Base-by-base conservation (phyloP, 1,284 basidiomycete species). In the Apiotrichum akiyoshidainum region DNA sequence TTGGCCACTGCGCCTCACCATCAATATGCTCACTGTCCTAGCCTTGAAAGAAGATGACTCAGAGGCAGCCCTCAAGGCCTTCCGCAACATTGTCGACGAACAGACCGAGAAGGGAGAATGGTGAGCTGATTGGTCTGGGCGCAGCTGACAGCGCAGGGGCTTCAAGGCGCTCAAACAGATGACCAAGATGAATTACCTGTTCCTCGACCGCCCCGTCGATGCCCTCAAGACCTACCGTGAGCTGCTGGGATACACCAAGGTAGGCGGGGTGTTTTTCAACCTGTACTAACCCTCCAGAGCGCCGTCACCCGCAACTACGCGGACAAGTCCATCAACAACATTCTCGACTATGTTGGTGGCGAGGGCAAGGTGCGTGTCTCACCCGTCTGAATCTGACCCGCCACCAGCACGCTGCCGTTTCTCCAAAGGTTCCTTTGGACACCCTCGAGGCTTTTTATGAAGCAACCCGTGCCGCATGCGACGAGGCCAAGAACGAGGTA, bases 161-260 rank as follows among this genome's bases (percentile, higher is more conserved):
- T 99, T 99, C 85, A 99, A 99, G 75, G 90, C 94, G 8, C 83
- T 99, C 57, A 99, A 99, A 71, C 96, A 99, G 71, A 91, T 90
- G 68, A 98, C 94, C 22, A 99, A 99, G 78, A 82, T 98, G 57
- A 85, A 95, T 59, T 99, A 90, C 75, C 83, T 93, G 49, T 81
- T 81, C 13, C 83, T 94, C 40, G 84, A 85, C 60, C 82, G 88
- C 66, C 92, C 92, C 42, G 83, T 84, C 26, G 88, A 94, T 52
- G 95, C 96, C 0, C 80, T 99, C 50, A 80, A 85, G 71, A 89
- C 92, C 7, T 98, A 99, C 74, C 87, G 81, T 10, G 83, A 88
- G 68, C 83, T 99, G 3, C 81, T 98, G 57, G 85, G 87, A 0
- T 99, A 97, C 78, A 98, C 93, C 13, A 94, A 92, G 75, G 79